These are phyloP conservation scores for Apophysomyces sp. DNA, from an alignment of 371 early-diverging fungal genomes.

Conservation along the genomic window DNA sequence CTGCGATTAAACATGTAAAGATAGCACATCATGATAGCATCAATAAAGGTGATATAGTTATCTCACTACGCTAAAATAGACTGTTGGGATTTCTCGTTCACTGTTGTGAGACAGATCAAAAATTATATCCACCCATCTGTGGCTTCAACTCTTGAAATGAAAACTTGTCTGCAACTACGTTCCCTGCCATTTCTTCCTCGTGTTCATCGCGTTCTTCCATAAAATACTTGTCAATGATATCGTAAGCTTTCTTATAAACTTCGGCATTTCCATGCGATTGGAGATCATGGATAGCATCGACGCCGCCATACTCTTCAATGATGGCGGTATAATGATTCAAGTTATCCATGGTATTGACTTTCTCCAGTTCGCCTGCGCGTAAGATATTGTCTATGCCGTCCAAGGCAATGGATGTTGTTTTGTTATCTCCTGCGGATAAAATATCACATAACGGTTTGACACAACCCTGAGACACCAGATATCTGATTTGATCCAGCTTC, in stretches of 20 bases:
- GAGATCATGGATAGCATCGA: conserved; percentile 88
- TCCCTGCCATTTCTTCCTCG: conserved; percentile 49
- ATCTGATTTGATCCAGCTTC: conserved; percentile 74
- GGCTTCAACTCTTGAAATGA: conserved; percentile 60
- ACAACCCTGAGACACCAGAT: conserved; percentile 77
- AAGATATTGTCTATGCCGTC: conserved; percentile 91
- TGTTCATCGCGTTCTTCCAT: conserved; percentile 79
- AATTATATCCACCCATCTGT: conserved; percentile 72
- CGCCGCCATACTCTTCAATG: conserved; percentile 91
- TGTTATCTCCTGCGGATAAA: conserved; percentile 71
- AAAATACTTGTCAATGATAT: conserved; percentile 93
- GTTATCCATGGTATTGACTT: conserved; percentile 48
- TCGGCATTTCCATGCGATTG: conserved; percentile 91
- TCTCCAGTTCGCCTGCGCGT: conserved; percentile 42
- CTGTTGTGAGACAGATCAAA: conserved; percentile 32
- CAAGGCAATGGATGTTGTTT: conserved; percentile 81
- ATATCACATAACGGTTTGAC: conserved; percentile 89
- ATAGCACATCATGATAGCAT: too few relatives aligned
- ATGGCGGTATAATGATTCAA: conserved; percentile 80
- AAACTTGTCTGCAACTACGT: conserved; percentile 62
- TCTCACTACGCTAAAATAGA: too few relatives aligned
- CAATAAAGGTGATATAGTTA: too few relatives aligned
- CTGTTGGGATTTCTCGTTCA: too few relatives aligned
- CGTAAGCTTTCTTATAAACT: conserved; percentile 93
- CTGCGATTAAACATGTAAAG: too few relatives aligned